These are phyloP conservation scores for Fonsecaea pedrosoi DNA, from an alignment of 2,329 filamentous ascomycete species.

Conservation along the genomic window DNA sequence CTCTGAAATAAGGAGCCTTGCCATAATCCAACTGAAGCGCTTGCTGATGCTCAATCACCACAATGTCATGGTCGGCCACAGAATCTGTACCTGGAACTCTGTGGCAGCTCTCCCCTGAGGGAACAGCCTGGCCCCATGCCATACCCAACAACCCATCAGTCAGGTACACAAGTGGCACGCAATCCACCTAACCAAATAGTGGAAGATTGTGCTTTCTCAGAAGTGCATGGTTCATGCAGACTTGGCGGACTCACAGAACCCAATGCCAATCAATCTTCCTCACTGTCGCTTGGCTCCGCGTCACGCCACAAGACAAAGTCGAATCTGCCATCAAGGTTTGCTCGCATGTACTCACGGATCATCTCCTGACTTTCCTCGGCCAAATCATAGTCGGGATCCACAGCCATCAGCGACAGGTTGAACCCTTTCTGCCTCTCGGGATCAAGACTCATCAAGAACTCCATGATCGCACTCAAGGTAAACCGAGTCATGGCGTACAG, in stretches of 20 bases:
- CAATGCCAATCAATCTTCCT: constrained; percentile 31
- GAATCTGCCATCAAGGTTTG: constrained; percentile 38
- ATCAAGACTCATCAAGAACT: constrained; percentile 44
- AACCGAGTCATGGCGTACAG: constrained; percentile 47
- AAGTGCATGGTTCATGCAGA: background rate
- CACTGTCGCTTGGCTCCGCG: constrained; percentile 37
- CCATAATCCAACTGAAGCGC: background rate
- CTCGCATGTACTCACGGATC: constrained; percentile 42
- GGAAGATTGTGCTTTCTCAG: background rate
- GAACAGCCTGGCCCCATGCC: background rate
- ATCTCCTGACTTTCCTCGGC: constrained; percentile 42
- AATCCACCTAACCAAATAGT: background rate
- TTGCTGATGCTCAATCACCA: background rate
- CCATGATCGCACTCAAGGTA: constrained; percentile 43
- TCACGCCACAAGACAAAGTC: constrained; percentile 40
- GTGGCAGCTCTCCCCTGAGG: background rate
- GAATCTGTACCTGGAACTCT: background rate
- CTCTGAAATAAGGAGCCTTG: background rate
- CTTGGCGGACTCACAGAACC: background rate
- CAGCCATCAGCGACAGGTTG: constrained; percentile 43
- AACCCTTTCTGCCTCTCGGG: constrained; percentile 43
- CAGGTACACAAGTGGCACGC: background rate
- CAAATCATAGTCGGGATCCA: constrained; percentile 37
- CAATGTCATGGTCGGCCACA: background rate
- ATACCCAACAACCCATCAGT: background rate